These are phyloP conservation scores for Aspergillus niger DNA, from an alignment of 2,329 filamentous ascomycete species.

Conservation along the genomic window DNA sequence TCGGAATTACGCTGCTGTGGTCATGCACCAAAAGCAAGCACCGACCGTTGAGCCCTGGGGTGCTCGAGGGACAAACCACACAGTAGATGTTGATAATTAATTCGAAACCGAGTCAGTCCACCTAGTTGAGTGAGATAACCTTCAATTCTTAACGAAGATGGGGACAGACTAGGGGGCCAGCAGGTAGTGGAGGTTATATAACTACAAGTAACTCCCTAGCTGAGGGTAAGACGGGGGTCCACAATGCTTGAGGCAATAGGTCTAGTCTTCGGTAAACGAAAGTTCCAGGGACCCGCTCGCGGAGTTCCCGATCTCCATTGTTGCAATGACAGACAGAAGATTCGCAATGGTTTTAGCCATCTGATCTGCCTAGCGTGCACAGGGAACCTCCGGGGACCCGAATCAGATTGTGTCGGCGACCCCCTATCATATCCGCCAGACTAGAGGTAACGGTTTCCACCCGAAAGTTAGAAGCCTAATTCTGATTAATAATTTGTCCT, in stretches of 20 bases:
- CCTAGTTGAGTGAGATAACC: background rate
- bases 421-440: background rate
- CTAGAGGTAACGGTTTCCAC: background rate
- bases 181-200: background rate
- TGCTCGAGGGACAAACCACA: background rate
- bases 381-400: conserved; percentile 8
- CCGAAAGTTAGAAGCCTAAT: background rate
- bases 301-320: conserved; percentile 1
- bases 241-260: background rate
- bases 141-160: background rate
- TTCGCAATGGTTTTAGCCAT: background rate
- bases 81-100: background rate
- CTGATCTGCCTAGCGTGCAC: background rate
- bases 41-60: background rate
- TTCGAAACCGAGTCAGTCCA: background rate
- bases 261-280: background rate
- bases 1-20: background rate
- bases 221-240: background rate
- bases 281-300: conserved; percentile 6
- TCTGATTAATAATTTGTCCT: background rate
- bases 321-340: background rate
- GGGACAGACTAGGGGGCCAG: background rate
- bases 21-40: background rate
- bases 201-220: background rate
- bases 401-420: background rate